phyloP scores from a whole-genome alignment of 2,329 filamentous ascomycete genomes.

The Aspergillus aculeatinus region DNA sequence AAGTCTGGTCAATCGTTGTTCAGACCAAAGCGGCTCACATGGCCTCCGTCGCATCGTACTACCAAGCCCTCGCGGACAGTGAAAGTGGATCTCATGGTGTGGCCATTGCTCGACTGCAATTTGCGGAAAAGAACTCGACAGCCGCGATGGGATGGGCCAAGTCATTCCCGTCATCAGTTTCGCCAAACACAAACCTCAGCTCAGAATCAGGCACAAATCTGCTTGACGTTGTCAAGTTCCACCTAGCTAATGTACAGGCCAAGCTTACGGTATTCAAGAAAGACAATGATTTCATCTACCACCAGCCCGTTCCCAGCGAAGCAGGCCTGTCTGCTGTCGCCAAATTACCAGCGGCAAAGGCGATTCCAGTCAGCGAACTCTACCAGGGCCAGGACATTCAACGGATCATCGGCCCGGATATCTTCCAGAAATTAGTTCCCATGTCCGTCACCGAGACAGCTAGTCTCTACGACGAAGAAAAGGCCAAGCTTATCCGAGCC shows the following conservation, averaged over 20 bases:
- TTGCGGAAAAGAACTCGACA: constrained; percentile 74
- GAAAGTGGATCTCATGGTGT: constrained; percentile 84
- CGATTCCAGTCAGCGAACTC: constrained; percentile 92
- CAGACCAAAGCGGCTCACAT: constrained; percentile 76
- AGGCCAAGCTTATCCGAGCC: constrained; percentile 89
- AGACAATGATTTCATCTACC: constrained; percentile 98
- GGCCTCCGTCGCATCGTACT: constrained; percentile 85
- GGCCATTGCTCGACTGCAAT: constrained; percentile 77
- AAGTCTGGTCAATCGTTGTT: constrained; percentile 77
- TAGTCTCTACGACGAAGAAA: constrained; percentile 96
- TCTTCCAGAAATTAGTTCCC: constrained; percentile 95
- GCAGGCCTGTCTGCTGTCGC: constrained; percentile 77
- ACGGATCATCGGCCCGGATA: constrained; percentile 91
- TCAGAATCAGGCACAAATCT: constrained; percentile 74
- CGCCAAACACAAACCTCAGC: constrained; percentile 77
- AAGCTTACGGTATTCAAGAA: constrained; percentile 74
- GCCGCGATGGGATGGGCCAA: constrained; percentile 75
- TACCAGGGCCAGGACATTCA: constrained; percentile 98
- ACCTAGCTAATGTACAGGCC: constrained; percentile 76
- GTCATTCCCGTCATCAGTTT: constrained; percentile 75
- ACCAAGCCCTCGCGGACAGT: constrained; percentile 86
- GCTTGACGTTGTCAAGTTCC: constrained; percentile 79
- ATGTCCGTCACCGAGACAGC: constrained; percentile 95
- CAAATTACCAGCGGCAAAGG: constrained; percentile 92
- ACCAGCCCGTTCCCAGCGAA: constrained; percentile 85